phyloP scores from a whole-genome alignment of 306 rosid species.

The Heteromeles arbutifolia region DNA sequence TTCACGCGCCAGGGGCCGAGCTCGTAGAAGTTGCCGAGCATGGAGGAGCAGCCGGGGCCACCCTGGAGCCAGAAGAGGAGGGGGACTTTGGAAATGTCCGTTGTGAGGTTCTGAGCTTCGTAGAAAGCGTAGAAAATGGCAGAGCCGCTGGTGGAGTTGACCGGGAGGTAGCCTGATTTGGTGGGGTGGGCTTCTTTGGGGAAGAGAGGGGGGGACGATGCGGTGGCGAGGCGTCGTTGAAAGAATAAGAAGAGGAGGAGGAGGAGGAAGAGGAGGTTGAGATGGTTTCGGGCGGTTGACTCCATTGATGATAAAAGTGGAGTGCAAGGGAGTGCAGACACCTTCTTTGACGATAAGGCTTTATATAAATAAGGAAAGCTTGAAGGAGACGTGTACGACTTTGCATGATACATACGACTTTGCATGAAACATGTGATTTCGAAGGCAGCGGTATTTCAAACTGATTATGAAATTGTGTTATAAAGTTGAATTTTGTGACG shows the following conservation, averaged over 20 bases:
- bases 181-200: slow-evolving; percentile 65
- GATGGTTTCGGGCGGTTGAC: background rate
- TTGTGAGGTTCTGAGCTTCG: slow-evolving; percentile 52
- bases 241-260: background rate
- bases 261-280: background rate
- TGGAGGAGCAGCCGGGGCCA: slow-evolving; percentile 93
- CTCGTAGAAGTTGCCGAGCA: slow-evolving; percentile 70
- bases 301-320: background rate
- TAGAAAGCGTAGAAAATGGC: slow-evolving; percentile 74
- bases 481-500: too few species aligned
- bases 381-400: background rate
- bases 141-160: slow-evolving; percentile 35
- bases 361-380: background rate
- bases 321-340: background rate
- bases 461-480: too few species aligned
- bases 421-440: too few species aligned
- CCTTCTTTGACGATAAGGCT: background rate
- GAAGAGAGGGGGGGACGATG: slow-evolving; percentile 15
- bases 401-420: too few species aligned
- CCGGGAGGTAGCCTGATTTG: slow-evolving; percentile 63
- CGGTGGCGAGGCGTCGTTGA: background rate
- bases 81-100: slow-evolving; percentile 50
- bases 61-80: slow-evolving; percentile 89
- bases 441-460: too few species aligned
- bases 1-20: slow-evolving; percentile 76